Evolutionary conservation across 78 protist species (phyloP), one percentile per base, ranked within the genome.

Genomic region (Acrasis kona): DNA sequence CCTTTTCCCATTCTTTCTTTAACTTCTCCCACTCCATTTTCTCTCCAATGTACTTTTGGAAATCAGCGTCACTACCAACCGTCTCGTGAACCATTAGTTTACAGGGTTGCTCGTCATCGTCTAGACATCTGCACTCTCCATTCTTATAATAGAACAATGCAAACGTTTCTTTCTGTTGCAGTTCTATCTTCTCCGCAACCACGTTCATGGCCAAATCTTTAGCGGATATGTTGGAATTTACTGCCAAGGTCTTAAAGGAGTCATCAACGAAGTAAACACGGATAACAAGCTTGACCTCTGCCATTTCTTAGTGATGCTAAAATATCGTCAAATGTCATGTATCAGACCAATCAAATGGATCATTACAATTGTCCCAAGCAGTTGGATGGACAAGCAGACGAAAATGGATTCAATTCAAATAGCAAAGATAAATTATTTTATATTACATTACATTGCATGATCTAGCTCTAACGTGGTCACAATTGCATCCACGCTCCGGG

Each of bases 271-370:
- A 67, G 19, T 67, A 19, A 67, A 67, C 71, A 19, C 19, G 19
- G n/a, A 67, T 30, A 67, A 67, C 71, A 31, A 67, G 65, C 19
- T 67, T 67, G n/a, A n/a, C n/a, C n/a, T n/a, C n/a, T n/a, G n/a
- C n/a, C n/a, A n/a, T n/a, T n/a, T n/a, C n/a, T n/a, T n/a, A n/a
- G n/a, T n/a, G n/a, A n/a, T n/a, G n/a, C n/a, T n/a, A n/a, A n/a
- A n/a, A n/a, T n/a, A n/a, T n/a, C n/a, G n/a, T n/a, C n/a, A n/a
- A n/a, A n/a, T n/a, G n/a, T n/a, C n/a, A n/a, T n/a, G n/a, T n/a
- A n/a, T n/a, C n/a, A n/a, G n/a, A n/a, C n/a, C n/a, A n/a, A n/a
- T n/a, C n/a, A n/a, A n/a, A n/a, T n/a, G n/a, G n/a, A n/a, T n/a
- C n/a, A n/a, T n/a, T n/a, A n/a, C n/a, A n/a, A n/a, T n/a, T n/a